Base-by-base conservation (phyloP, 176 grass and related monocot species). In the Lolium rigidum region DNA sequence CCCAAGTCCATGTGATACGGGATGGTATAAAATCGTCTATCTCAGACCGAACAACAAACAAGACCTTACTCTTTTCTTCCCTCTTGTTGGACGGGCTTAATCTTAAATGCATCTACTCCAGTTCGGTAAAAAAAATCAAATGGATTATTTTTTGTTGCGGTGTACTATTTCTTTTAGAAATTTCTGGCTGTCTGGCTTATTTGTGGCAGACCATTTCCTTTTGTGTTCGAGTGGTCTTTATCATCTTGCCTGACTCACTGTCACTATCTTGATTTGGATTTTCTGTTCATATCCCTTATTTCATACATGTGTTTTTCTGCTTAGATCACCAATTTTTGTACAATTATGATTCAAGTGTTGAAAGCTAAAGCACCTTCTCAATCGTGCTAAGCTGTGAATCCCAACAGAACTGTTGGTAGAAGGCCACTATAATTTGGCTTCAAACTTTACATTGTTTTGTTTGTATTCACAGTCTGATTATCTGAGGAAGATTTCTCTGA, bases 281-380 rank as follows among this genome's bases (percentile, higher is more conserved):
- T 65, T 65, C 41, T 31, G 4, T 15, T 65, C 62, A 65, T 35
- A 28, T 65, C 4, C 10, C 25, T 65, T 65, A 65, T 35, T 26
- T 65, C 10, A 26, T 24, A 9, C 24, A 25, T 21, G 3, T 60
- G 20, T 22, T 60, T 60, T 60, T 1, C 57, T 60, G n/a, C 57
- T 60, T 60, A 60, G 18, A 58, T 60, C 7, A 60, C 57, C 2
- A 1, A 3, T 60, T 60, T 60, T 21, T 59, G 55, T 25, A 63
- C 25, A 8, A 22, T 59, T 59, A 21, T 63, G 87, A 95, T 74
- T 85, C 64, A 88, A 95, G 62, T 65, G 2, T 68, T 20, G 2
- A 70, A 43, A 70, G 37, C 35, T 43, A 1, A 73, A 73, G n/a
- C 70, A 47, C 41, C 43, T 73, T 73, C 69, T 22, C 0, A 10